Evolutionary conservation across 805 yeast species (phyloP), one percentile per base, ranked within the genome.

Genomic region (Candida succiphila): DNA sequence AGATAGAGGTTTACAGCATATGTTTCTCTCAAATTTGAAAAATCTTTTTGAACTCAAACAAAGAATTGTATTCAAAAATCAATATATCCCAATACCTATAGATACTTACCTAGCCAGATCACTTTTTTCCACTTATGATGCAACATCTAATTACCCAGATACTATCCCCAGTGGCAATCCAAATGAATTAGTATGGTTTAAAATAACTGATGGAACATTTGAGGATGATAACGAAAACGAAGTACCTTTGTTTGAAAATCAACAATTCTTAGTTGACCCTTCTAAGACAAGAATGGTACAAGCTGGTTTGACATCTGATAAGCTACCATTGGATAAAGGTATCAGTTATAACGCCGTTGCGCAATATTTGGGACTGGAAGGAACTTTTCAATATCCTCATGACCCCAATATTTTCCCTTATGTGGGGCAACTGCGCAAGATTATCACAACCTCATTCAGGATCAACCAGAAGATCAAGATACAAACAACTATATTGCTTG

Each of bases 121-220:
- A 2, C 47, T 79, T 43, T 67, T 65, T 42, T 60, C 57, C 17
- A 55, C 63, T 4, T 48, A 63, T 50, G 42, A 49, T 16, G 17
- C 14, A 17, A 10, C 30, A 22, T n/a, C 20, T n/a, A 42, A 48
- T n/a, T 49, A 48, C 12, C 61, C 61, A 1, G 52, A 53, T 2
- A 58, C 65, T 4, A 56, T 72, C 2, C 86, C 87, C 0, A 54
- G 60, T 3, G 85, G 84, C 0, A 65, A 64, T 17, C 75, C 83
- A 1, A 85, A 87, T 49, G 62, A 73, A 0, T 69, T 88, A 15
- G 94, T 87, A 0, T 89, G 96, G 96, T 89, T 87, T 55, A 72
- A 72, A 43, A 70, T 89, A 2, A 63, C 72, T 2, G 78, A 70
- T 6, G 60, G 77, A 4, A 47, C 59, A 5, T 67, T 67, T 4